These are phyloP conservation scores for Vaccinium myrtillus DNA, from an alignment of 148 eudicot species.

Conservation along the genomic window DNA sequence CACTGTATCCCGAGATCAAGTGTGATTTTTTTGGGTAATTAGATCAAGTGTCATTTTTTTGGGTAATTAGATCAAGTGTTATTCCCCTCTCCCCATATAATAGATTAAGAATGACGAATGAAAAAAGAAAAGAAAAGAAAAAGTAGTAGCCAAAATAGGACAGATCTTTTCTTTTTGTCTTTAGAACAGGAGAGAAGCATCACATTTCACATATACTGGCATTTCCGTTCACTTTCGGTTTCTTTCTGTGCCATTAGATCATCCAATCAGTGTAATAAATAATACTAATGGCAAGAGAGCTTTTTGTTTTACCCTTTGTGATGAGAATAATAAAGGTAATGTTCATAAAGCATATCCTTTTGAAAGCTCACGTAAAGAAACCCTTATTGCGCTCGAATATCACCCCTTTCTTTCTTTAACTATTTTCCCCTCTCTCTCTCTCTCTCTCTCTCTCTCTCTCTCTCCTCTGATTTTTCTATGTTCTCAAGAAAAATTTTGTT, in stretches of 20 bases:
- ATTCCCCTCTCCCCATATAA: no score
- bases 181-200: not conserved
- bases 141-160: not conserved
- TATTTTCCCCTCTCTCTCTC: no score
- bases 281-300: conserved; percentile 9
- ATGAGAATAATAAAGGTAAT: conserved; percentile 19
- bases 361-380: conserved; percentile 9
- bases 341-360: conserved; percentile 6
- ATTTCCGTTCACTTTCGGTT: not conserved
- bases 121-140: no score
- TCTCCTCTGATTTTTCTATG: not conserved
- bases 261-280: conserved; percentile 27
- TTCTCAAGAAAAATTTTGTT: not conserved
- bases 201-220: conserved; percentile 21
- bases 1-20: no score
- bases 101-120: no score
- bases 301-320: not conserved
- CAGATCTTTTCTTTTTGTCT: not conserved
- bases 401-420: not conserved
- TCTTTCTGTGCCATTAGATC: conserved; percentile 17
- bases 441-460: not conserved
- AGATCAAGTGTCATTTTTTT: no score
- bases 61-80: no score
- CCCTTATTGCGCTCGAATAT: conserved; percentile 14
- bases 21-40: no score